These are phyloP conservation scores for Rhizoclosmatium sp. DNA, from an alignment of 192 early-diverging fungal genomes.

Conservation along the genomic window DNA sequence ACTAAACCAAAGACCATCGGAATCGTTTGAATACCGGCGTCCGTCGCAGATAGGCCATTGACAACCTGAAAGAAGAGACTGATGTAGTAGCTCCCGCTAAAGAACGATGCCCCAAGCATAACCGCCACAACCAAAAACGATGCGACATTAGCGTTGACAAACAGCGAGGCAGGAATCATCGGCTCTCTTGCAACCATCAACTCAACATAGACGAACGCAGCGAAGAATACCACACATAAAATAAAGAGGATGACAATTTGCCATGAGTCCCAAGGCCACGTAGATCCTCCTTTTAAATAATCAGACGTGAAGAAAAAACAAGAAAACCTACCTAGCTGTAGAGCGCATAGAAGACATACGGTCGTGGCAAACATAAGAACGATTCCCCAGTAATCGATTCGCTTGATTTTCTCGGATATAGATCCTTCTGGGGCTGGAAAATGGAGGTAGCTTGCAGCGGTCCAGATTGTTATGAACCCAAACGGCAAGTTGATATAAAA, in stretches of 20 bases:
- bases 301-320: no score
- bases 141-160: slow-evolving; percentile 1
- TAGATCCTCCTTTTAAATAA: slow-evolving; percentile 61
- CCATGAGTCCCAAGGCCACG: slow-evolving; percentile 64
- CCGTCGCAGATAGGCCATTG: slow-evolving; percentile 73
- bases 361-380: slow-evolving; percentile 12
- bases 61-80: slow-evolving; percentile 81
- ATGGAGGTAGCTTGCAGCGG: slow-evolving; percentile 61
- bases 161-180: slow-evolving; percentile 60
- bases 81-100: slow-evolving; percentile 25
- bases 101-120: slow-evolving; percentile 8
- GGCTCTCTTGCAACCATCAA: slow-evolving; percentile 65
- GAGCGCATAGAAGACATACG: slow-evolving; percentile 47
- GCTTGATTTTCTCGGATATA: slow-evolving; percentile 62
- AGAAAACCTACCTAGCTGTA: slow-evolving; percentile 50
- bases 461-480: slow-evolving; percentile 67
- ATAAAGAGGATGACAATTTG: slow-evolving; percentile 69
- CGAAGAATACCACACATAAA: slow-evolving; percentile 66
- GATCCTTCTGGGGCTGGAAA: slow-evolving; percentile 64
- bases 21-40: slow-evolving; percentile 78
- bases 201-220: slow-evolving; percentile 70
- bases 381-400: slow-evolving; percentile 77
- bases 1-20: slow-evolving; percentile 80
- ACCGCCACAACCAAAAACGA: slow-evolving; percentile 16
- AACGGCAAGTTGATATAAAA: slow-evolving; percentile 81